Evolutionary conservation across 192 early-diverging fungal genomes (phyloP), one percentile per base, ranked within the genome.

Genomic region (Neocallimastix lanati): DNA sequence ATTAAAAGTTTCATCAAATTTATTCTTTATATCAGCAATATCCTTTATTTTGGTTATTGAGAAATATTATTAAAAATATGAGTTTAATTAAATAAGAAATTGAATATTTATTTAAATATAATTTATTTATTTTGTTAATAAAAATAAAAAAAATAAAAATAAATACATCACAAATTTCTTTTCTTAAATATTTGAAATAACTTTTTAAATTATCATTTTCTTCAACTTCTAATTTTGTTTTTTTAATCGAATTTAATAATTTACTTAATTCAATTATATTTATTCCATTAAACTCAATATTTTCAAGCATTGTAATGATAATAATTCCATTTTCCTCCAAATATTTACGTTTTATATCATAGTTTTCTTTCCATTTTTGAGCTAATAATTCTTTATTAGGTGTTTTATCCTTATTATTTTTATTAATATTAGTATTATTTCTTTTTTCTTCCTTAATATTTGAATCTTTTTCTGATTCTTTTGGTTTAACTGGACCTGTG

Each of bases 1-100:
- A 35, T 86, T 80, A 3, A 91, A 67, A 28, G 78, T 78, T 14
- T 33, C 29, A 80, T 91, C 90, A 83, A 91, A 91, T 16, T 80
- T 82, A 28, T 81, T 78, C 4, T 86, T 81, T 25, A 77, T 67
- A 7, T 29, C 30, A 28, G 84, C 82, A n/a, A 88, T 80, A 58
- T 80, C 77, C 84, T 84, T 80, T 33, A 33, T 33, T 33, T 33
- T 33, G 3, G 3, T 33, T 33, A 33, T 33, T 6, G 11, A 33
- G 30, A n/a, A n/a, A 33, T 33, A 33, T 6, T 33, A 33, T 33
- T 33, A 33, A 33, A 6, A 33, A 33, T 33, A 33, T 6, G 3
- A 6, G 11, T 6, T 33, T 33, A 33, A 33, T 33, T 33, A 33
- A 33, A 6, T 33, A 33, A 33, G 3, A 6, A 6, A 33, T 33